These are phyloP conservation scores for Coccomyxa sp. DNA, from an alignment of 139 green algal species.

Conservation along the genomic window DNA sequence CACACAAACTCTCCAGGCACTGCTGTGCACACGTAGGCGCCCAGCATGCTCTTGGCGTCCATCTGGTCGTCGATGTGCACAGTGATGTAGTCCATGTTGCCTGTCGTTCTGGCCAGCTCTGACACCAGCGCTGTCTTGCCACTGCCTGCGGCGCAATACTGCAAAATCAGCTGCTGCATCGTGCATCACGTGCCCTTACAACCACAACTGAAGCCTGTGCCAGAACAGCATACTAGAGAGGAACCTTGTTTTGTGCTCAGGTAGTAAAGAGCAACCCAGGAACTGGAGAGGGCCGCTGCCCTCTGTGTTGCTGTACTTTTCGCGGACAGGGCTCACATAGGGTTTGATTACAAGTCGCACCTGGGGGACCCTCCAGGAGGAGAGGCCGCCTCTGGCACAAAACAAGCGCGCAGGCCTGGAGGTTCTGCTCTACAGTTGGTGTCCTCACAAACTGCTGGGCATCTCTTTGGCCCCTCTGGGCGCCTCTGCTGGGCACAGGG, in stretches of 20 bases:
- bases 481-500: constrained; percentile 35
- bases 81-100: constrained; percentile 66
- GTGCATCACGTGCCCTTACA: not conserved
- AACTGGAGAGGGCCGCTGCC: not conserved
- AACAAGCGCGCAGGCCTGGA: constrained; percentile 67
- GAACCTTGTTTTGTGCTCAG: no score
- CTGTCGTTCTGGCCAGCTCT: constrained; percentile 70
- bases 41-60: constrained; percentile 92
- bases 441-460: constrained; percentile 38
- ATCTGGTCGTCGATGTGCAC: constrained; percentile 95
- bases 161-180: not conserved
- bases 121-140: constrained; percentile 84
- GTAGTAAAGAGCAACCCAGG: constrained; percentile 2
- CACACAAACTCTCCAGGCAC: constrained; percentile 94
- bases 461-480: not conserved
- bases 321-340: no score
- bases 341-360: constrained; percentile 16
- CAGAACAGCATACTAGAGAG: not conserved
- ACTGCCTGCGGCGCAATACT: constrained; percentile 31
- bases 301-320: no score
- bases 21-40: constrained; percentile 86
- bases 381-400: constrained; percentile 74
- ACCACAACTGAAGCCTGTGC: not conserved
- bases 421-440: constrained; percentile 34
- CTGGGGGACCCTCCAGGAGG: constrained; percentile 86